A percentile compares a stretch with the other conserved stretches of the same genome.
Conservation (phyloP, 345 rosid genomes). For the Salix dunnii region DNA sequence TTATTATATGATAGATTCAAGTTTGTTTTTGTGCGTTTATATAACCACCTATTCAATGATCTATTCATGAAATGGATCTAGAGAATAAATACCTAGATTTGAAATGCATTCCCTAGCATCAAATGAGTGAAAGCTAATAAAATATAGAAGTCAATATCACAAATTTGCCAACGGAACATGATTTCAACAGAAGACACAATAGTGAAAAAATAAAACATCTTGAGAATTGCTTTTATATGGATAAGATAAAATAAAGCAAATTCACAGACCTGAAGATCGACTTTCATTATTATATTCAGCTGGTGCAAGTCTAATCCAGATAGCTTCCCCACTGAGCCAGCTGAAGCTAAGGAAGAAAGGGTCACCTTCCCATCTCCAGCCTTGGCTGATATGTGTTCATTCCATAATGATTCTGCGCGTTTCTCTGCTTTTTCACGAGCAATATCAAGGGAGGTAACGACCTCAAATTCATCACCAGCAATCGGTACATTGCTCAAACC, state of each 20-base stretch:
- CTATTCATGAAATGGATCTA: not conserved
- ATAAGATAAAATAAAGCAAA: not conserved
- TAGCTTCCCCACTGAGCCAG: conserved; percentile 72
- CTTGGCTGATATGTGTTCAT: conserved; percentile 80
- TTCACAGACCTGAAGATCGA: conserved; percentile 80
- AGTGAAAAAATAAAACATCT: not conserved
- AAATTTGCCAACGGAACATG: not conserved
- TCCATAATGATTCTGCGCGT: conserved; percentile 59
- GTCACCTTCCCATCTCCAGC: conserved; percentile 97
- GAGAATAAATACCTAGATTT: not conserved
- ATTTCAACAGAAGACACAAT: conserved; percentile 2
- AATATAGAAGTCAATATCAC: not conserved
- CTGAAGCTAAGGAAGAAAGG: conserved; percentile 93
- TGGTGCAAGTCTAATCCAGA: conserved; percentile 95
- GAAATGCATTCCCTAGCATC: not conserved
- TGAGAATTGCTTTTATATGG: not conserved
- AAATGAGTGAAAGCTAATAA: not conserved
- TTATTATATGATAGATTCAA: not conserved
- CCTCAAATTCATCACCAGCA: conserved; percentile 97
- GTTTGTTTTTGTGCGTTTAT: not conserved
- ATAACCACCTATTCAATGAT: not conserved
- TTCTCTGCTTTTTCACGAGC: conserved; percentile 89
- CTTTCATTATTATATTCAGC: conserved; percentile 86
- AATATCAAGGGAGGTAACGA: conserved; percentile 68
- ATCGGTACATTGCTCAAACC: conserved; percentile 78